Evolutionary conservation across 306 rosid species (phyloP).

Genomic region (Casuarina equisetifolia): DNA sequence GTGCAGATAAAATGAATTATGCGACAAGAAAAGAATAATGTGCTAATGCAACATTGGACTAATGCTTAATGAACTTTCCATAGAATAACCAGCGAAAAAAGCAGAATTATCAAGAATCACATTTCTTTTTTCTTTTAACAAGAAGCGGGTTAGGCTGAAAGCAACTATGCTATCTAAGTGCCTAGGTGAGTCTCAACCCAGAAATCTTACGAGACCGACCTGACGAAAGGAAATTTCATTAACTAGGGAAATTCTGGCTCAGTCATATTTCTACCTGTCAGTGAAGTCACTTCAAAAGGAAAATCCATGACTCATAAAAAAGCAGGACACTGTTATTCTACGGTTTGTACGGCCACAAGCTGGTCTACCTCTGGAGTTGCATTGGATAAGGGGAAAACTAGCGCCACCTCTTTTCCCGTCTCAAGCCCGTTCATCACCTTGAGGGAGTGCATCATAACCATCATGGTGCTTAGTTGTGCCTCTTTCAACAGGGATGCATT

Average conservation of each 20-base stretch:
- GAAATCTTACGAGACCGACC: neutral
- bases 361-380: neutral
- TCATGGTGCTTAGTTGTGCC: slow-evolving; percentile 48
- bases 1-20: neutral
- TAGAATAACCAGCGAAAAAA: neutral
- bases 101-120: neutral
- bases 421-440: slow-evolving; percentile 62
- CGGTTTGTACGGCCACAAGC: neutral
- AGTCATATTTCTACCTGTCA: neutral
- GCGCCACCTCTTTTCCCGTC: neutral
- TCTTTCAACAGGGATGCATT: slow-evolving; percentile 79
- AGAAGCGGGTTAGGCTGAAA: neutral
- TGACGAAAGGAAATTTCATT: neutral
- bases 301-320: neutral
- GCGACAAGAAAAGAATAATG: neutral
- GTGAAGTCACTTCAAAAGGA: neutral
- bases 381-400: neutral
- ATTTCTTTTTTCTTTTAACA: neutral
- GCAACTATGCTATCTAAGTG: neutral
- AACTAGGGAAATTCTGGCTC: neutral
- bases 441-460: slow-evolving; percentile 70
- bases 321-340: neutral
- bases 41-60: too few relatives aligned
- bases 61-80: too few relatives aligned
- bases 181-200: neutral